These are phyloP conservation scores for Agroathelia rolfsii DNA, from an alignment of 1,284 basidiomycete species.

Conservation along the genomic window DNA sequence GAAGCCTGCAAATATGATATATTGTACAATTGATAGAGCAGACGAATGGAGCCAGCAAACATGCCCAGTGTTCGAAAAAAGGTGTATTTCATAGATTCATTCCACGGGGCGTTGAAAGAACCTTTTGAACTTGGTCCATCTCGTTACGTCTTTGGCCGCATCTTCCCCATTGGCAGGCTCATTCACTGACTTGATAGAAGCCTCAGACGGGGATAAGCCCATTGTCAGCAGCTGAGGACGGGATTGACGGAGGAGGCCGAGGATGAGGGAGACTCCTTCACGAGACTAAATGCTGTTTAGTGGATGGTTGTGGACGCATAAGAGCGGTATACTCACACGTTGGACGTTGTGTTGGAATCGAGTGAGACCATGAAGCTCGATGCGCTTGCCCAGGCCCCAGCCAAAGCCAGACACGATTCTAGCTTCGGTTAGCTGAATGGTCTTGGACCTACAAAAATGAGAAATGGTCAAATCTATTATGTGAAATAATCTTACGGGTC, in stretches of 20 bases:
- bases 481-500: conserved; percentile 42
- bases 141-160: too few relatives aligned
- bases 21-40: too few relatives aligned
- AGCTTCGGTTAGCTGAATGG: conserved; percentile 67
- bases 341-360: conserved; percentile 74
- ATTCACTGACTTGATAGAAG: conserved; percentile 19
- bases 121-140: too few relatives aligned
- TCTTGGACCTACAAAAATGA: conserved; percentile 39
- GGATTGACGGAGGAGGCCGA: conserved; percentile 66
- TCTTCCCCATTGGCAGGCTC: too few relatives aligned
- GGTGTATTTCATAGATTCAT: too few relatives aligned
- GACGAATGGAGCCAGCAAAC: too few relatives aligned
- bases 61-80: too few relatives aligned
- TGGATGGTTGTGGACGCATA: conserved; percentile 8
- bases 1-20: too few relatives aligned
- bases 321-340: conserved; percentile 33
- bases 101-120: too few relatives aligned
- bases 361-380: conserved; percentile 67
- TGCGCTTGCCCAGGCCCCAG: conserved; percentile 73
- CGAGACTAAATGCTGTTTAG: conserved; percentile 53
- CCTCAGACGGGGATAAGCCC: conserved; percentile 28
- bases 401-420: conserved; percentile 69
- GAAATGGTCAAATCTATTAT: neutral
- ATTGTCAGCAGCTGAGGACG: conserved; percentile 61
- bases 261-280: conserved; percentile 67